Conservation (phyloP, 768 basidiomycete genomes). For the Cantharellus cinnabarinus region DNA sequence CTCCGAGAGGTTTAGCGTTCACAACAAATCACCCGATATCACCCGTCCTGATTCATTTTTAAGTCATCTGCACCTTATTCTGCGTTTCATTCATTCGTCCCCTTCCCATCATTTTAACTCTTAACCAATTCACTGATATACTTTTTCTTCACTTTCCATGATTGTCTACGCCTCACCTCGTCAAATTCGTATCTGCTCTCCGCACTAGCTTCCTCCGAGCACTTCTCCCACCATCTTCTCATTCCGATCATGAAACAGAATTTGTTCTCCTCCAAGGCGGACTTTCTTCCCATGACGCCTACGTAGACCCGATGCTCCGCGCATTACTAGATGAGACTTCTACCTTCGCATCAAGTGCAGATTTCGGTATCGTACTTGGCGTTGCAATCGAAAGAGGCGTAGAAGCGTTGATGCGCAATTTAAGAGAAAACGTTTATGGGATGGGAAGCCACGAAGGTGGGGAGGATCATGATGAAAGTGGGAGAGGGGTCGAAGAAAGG, state of each 20-base stretch:
- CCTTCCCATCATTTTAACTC: no score
- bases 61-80: no score
- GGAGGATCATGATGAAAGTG: constrained; percentile 18
- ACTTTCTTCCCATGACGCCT: constrained; percentile 12
- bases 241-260: constrained; percentile 43
- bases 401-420: constrained; percentile 36
- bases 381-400: constrained; percentile 54
- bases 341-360: constrained; percentile 36
- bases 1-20: no score
- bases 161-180: not conserved
- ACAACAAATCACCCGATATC: no score
- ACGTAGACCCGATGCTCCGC: constrained; percentile 23
- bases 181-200: not conserved
- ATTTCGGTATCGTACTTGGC: constrained; percentile 52
- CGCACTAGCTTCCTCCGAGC: constrained; percentile 42
- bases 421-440: constrained; percentile 45
- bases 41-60: no score
- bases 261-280: constrained; percentile 53
- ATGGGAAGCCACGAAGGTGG: constrained; percentile 11
- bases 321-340: constrained; percentile 52
- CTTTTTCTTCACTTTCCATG: not conserved
- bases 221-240: constrained; percentile 35
- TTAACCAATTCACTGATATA: not conserved
- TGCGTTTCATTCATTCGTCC: no score
- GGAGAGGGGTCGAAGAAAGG: constrained; percentile 22